Evolutionary conservation across 805 yeast genomes (phyloP), one percentile per base, ranked within the genome.

Genomic region (Sungouiozyma ichnusensis): DNA sequence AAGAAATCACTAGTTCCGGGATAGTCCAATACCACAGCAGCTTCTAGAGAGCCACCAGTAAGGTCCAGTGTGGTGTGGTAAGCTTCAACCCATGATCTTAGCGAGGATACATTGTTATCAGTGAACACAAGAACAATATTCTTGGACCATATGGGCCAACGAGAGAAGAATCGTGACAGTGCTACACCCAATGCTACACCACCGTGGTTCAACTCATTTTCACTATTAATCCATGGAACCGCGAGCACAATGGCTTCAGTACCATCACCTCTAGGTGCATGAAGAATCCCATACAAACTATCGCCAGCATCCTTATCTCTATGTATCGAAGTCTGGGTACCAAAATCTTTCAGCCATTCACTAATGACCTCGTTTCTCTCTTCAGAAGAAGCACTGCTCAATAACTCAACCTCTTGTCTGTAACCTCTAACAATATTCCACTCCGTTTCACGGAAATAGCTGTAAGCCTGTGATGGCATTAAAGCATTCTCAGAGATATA

Each of bases 401-500:
- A 15, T 13, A 8, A 19, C 48, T 69, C 63, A 58, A 76, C 52
- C 62, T 65, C 53, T 44, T 58, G 40, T 45, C 95, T 72, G 56
- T 80, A 86, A 0, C 96, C 98, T 44, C 97, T 69, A 27, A 86
- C 75, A 42, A 83, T 68, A 54, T 88, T 85, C 97, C 97, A 92
- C 58, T 92, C 97, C 34, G 86, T 77, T 55, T 90, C 97, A 42
- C 97, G 72, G 60, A 85, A 92, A 58, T 86, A 87, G 18, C 94
- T 79, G 51, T 81, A 80, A 2, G 92, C 97, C 60, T 92, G 97
- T 0, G 94, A 88, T 6, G 99, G 97, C 85, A 92, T 79, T 59
- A 92, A 68, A 27, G 99, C 99, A 63, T 92, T 92, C 57, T 92
- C 99, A 6, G 94, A 82, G 11, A 88, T 82, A 60, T 92, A 92